Evolutionary conservation across 371 early-diverging fungal species (phyloP).

Genomic region (Umbelopsis sp.): DNA sequence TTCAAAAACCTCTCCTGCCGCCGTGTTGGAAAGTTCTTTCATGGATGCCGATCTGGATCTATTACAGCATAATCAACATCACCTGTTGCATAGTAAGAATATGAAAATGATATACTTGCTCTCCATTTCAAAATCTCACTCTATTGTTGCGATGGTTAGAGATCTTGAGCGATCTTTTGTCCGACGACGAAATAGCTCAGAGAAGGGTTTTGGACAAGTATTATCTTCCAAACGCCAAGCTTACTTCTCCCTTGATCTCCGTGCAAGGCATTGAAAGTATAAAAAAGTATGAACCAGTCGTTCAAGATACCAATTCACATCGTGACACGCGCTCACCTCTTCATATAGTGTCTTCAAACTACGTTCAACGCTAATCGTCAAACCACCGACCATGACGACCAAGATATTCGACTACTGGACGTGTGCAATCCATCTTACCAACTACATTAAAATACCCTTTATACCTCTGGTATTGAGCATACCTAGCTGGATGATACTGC

Average conservation of each 20-base stretch:
- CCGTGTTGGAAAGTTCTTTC: background rate
- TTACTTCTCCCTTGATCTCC: background rate
- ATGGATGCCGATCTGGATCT: slow-evolving; percentile 11
- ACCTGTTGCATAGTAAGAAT: background rate
- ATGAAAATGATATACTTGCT: background rate
- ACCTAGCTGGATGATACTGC: slow-evolving; percentile 1
- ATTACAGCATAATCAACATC: background rate
- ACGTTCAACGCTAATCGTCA: background rate
- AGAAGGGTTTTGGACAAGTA: background rate
- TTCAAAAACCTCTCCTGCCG: background rate
- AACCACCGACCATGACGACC: background rate
- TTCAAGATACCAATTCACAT: background rate
- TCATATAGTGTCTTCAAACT: background rate
- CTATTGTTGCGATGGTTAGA: background rate
- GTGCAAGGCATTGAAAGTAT: background rate
- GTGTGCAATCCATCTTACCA: background rate
- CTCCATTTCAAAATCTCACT: background rate
- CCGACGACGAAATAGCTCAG: background rate
- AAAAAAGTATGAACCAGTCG: background rate
- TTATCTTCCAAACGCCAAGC: slow-evolving; percentile 7
- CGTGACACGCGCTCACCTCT: background rate
- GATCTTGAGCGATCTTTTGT: slow-evolving; percentile 13
- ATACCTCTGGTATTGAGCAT: background rate
- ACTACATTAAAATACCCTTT: background rate
- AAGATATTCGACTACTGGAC: background rate